Evolutionary conservation across 1,284 basidiomycete species (phyloP), one percentile per base, ranked within the genome.

Genomic region (Cryptococcus sp.): DNA sequence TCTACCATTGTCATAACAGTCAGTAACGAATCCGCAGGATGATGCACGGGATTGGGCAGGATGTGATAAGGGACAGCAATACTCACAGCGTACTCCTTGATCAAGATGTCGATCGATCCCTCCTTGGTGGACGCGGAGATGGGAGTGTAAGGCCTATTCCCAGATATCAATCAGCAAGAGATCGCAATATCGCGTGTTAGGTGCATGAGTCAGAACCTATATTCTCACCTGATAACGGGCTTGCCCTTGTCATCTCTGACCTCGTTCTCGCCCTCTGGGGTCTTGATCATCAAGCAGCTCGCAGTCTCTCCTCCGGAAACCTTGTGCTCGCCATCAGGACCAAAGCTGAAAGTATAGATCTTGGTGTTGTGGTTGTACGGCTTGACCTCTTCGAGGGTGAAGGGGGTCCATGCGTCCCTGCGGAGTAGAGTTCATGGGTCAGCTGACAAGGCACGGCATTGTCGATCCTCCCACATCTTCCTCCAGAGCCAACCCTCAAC

Each of bases 311-410:
- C 53, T 82, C 84, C 84, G 16, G 89, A 88, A 30, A 93, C 88
- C 63, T 75, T 73, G 51, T 72, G 56, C 42, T 64, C 55, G 3
- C 88, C 87, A 63, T 90, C 85, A 61, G 87, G 85, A 52, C 91
- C 86, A 41, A 98, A 83, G 70, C 88, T 88, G 73, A 99, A 96
- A 57, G 88, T 82, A 80, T 92, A 95, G 63, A 84, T 84, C 39
- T 89, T 82, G 5, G 90, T 87, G 80, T 95, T 93, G 83, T 95
- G 89, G 84, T 95, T 99, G 83, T 97, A 97, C 2, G 87, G 86
- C 67, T 87, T 83, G 67, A 97, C 82, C 73, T 87, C 85, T 79
- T 89, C 89, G 69, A 98, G 84, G 72, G 86, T 88, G 78, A 97
- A 75, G 25, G 77, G 66, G 16, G 64, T 63, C 73, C 77, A 80